phyloP scores from a whole-genome alignment of 805 yeast genomes.

The Deakozyma indianensis region DNA sequence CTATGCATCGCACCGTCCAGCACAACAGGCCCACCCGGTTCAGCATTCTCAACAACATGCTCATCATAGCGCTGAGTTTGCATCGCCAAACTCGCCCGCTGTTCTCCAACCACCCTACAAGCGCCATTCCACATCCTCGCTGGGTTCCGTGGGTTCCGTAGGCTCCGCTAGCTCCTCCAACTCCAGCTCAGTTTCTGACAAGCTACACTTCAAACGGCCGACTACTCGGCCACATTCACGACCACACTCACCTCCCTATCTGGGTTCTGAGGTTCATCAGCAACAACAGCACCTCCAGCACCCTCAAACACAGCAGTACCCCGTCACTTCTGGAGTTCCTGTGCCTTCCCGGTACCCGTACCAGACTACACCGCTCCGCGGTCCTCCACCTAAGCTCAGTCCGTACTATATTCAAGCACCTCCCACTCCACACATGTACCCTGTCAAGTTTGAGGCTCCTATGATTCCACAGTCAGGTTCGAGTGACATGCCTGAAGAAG shows the following conservation, averaged over 20 bases:
- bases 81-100: no score
- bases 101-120: background rate
- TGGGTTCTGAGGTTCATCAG: background rate
- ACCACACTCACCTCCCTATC: background rate
- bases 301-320: background rate
- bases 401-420: background rate
- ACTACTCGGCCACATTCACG: background rate
- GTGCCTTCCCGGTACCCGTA: background rate
- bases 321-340: background rate
- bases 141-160: no score
- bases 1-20: no score
- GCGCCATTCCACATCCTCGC: background rate
- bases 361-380: background rate
- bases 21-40: no score
- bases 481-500: background rate
- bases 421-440: conserved; percentile 1
- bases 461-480: background rate
- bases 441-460: conserved; percentile 1
- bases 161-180: no score
- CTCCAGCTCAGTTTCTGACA: no score
- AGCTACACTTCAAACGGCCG: background rate
- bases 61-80: no score
- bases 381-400: background rate
- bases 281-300: background rate
- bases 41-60: no score